Percentiles rank a stretch among this genome's conserved stretches.
Evolutionary conservation across 257 asterid genomes (phyloP).

Genomic region (Salvia rosmarinus): DNA sequence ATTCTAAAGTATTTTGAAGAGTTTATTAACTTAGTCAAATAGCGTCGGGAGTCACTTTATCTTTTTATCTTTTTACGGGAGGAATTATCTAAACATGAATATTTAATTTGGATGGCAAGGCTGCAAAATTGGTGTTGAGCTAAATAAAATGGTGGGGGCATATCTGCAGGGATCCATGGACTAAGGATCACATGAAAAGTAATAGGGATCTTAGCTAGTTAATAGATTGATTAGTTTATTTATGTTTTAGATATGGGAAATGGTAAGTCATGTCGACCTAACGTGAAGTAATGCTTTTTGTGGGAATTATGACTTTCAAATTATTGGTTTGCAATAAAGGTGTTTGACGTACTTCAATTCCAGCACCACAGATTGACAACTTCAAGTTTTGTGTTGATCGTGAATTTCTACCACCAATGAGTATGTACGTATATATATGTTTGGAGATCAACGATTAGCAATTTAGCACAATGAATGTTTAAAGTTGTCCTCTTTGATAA

Average conservation of each 20-base stretch:
- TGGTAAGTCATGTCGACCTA: background rate
- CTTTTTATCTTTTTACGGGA: background rate
- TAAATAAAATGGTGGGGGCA: slow-evolving; percentile 24
- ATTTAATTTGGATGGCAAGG: slow-evolving; percentile 5
- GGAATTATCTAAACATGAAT: too few species aligned
- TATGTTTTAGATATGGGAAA: background rate
- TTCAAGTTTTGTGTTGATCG: too few species aligned
- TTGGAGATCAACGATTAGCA: too few species aligned
- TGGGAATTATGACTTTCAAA: slow-evolving; percentile 16
- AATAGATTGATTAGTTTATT: background rate
- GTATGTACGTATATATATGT: too few species aligned
- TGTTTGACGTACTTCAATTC: background rate
- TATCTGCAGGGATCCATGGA: background rate
- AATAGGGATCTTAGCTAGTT: background rate
- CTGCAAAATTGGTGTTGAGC: background rate
- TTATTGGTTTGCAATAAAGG: slow-evolving; percentile 7
- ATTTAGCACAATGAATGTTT: too few species aligned
- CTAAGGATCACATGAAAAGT: slow-evolving; percentile 27
- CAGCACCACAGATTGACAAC: too few species aligned
- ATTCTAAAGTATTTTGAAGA: too few species aligned
- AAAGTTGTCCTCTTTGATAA: too few species aligned
- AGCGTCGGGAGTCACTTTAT: too few species aligned
- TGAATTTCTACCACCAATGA: too few species aligned
- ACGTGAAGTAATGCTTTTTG: slow-evolving; percentile 12
- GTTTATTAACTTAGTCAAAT: too few species aligned